Conservation (phyloP, 495 filamentous ascomycete species). For the Xylaria telfairii region DNA sequence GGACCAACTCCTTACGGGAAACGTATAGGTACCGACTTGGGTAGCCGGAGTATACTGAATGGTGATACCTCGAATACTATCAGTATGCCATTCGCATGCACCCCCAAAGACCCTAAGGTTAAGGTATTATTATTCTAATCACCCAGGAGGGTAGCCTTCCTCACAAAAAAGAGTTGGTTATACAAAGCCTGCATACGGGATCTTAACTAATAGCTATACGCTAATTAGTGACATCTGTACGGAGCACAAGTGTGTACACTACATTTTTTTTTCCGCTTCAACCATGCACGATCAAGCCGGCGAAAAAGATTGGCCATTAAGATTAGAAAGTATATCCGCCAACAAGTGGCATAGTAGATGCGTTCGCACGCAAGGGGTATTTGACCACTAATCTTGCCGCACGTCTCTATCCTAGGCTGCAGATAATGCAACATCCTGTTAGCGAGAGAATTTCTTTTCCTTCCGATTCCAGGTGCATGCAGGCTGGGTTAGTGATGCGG, state of each 20-base stretch:
- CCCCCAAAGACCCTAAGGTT: neutral
- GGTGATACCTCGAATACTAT: neutral
- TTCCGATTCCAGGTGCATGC: neutral
- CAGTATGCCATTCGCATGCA: neutral
- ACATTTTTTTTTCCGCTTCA: too few relatives aligned
- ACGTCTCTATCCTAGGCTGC: conserved; percentile 8
- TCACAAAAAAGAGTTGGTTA: neutral
- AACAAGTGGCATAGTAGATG: neutral
- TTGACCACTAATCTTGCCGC: neutral
- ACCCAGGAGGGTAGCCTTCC: neutral
- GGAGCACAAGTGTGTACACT: neutral
- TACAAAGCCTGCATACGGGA: neutral
- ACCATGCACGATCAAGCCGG: neutral
- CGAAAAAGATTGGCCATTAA: neutral
- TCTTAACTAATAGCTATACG: neutral
- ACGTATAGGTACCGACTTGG: neutral
- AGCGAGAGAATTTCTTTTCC: neutral
- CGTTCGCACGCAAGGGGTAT: neutral
- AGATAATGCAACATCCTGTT: conserved; percentile 3
- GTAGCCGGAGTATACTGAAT: neutral
- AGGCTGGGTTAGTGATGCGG: neutral
- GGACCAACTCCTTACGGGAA: neutral
- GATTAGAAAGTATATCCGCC: neutral
- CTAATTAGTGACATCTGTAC: neutral
- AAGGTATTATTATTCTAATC: neutral